Evolutionary conservation across 441 rosid species (phyloP).

Genomic region (Eugenia klotzschiana): DNA sequence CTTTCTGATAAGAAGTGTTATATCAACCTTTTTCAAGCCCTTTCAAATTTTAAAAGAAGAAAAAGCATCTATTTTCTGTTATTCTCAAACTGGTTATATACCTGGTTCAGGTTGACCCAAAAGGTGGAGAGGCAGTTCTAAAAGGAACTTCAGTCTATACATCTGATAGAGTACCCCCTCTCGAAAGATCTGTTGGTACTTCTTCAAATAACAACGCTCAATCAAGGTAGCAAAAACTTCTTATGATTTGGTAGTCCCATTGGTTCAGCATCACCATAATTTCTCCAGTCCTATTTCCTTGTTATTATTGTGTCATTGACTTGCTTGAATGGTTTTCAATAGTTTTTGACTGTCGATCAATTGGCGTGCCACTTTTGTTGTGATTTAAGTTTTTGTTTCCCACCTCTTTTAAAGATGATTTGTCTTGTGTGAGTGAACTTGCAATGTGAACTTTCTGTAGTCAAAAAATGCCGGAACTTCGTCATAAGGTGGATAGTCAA

Average conservation of each 20-base stretch:
- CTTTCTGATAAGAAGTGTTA: not conserved
- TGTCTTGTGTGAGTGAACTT: not conserved
- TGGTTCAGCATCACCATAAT: not conserved
- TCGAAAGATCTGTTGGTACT: constrained; percentile 25
- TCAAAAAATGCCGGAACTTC: constrained; percentile 74
- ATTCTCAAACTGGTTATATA: constrained; percentile 15
- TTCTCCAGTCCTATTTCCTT: not conserved
- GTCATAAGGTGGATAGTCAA: constrained; percentile 75
- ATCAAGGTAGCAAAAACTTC: constrained; percentile 33
- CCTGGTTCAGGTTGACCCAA: constrained; percentile 26
- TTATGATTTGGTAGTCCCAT: not conserved
- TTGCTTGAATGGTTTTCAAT: not conserved
- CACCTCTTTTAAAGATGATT: not conserved
- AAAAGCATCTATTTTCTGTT: not conserved
- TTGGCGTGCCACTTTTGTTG: not conserved
- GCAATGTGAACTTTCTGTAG: constrained; percentile 17
- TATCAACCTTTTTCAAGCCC: not conserved
- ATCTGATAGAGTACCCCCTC: constrained; percentile 22
- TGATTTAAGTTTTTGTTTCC: not conserved
- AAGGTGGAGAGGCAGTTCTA: constrained; percentile 17
- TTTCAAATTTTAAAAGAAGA: not conserved
- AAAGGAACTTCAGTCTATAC: constrained; percentile 24
- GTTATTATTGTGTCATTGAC: not conserved
- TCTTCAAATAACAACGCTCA: constrained; percentile 24
- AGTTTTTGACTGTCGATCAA: not conserved